Evolutionary conservation across 2,329 filamentous ascomycete species (phyloP), one percentile per base, ranked within the genome.

Genomic region (Trichoderma polysporum): DNA sequence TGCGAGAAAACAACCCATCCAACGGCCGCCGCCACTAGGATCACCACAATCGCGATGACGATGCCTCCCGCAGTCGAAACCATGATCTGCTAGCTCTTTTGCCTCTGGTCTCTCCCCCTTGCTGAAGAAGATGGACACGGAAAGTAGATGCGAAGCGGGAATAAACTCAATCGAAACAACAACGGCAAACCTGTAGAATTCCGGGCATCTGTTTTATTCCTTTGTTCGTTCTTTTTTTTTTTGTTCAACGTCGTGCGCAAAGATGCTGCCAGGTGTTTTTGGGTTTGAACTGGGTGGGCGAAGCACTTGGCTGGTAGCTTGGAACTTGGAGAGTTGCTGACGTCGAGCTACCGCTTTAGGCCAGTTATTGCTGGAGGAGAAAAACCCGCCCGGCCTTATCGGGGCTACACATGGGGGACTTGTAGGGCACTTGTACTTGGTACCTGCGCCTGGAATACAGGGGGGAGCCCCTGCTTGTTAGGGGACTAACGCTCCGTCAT

Each of bases 1-100:
- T 92, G 90, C 33, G 89, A 88, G 74, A 89, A 93, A 74, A 88
- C 78, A 68, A 93, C 80, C 88, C 90, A 94, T 74, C 85, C 88
- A 66, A 85, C 78, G 66, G 81, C 88, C 29, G 79, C 86, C 65
- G 82, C 77, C 65, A 90, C 68, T 63, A 87, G 74, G 73, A 91
- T 76, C 72, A 93, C 80, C 71, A 92, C 73, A 74, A 94, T 77
- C 74, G 92, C 84, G 75, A 96, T 88, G 77, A 93, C 85, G 80
- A 94, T 88, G 70, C 90, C 85, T 75, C 89, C 88, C 71, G 85
- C 82, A 59, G 86, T 80, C 70, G 84, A 84, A 75, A 84, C 82
- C 85, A 89, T 89, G 69, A 71, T 80, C 69, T 59, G 19, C 35
- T 37, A 54, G 67, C 33, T 52, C 15, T 33, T 7, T 31, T 5